Evolutionary conservation across 805 yeast species (phyloP), one percentile per base, ranked within the genome.

Genomic region (Monosporozyma solicola): DNA sequence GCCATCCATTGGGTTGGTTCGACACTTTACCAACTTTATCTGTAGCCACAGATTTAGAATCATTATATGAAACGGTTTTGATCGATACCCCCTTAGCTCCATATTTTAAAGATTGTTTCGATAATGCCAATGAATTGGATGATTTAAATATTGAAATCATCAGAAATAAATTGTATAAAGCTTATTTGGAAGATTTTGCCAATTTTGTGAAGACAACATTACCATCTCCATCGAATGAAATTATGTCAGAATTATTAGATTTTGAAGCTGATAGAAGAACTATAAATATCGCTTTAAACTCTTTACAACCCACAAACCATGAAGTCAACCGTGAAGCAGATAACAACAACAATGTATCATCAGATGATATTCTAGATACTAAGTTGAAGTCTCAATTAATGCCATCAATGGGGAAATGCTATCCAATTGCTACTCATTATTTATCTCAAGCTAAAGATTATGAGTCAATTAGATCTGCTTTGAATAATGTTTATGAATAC

Each of bases 1-100:
- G 97, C 68, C 96, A 94, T 68, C 99, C 99, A 0, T 76, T 94
- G 61, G 99, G 99, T 47, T 91, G 97, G 97, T 94, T 94, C 65
- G 99, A 94, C 61, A 92, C 98, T 7, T 80, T 94, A 60, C 99
- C 99, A 37, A 92, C 98, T 0, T 77, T 94, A 54, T 81, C 94
- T 15, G 94, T 92, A 49, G 97, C 98, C 48, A 89, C 97, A 2
- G 98, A 92, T 70, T 82, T 92, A 53, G 96, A 90, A 62, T 82
- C 94, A n/a, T 77, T 94, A 62, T 94, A 92, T 73, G 85, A 85
- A 63, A 87, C 95, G 1, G 99, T 94, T 13, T 75, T 94, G 54
- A 85, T 94, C 52, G 99, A 94, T 71, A 94, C 99, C 6, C 99
- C 99, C 5, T 79, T 94, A 66, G 98, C 99, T 1, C 96, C 97